Percentiles rank a stretch among this genome's conserved stretches.
phyloP scores from a whole-genome alignment of 78 protist species.

The Dictyostelium brefeldianum region DNA sequence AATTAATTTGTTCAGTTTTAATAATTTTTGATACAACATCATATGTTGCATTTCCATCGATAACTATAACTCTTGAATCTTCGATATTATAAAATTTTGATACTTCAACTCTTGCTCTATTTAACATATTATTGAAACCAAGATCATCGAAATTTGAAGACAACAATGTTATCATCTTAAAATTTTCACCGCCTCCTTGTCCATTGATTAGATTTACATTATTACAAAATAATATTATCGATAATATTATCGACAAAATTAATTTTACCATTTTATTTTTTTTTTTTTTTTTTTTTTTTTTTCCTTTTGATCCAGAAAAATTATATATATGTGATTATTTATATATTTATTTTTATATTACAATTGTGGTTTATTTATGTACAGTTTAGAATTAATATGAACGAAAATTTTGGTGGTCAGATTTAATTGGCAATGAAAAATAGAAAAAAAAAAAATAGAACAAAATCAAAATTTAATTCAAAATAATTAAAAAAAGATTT shows the following conservation, averaged over 20 bases:
- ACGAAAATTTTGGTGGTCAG: no score
- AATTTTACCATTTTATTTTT: background rate
- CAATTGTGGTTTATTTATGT: no score
- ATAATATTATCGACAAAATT: background rate
- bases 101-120: slow-evolving; percentile 4
- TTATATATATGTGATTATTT: no score
- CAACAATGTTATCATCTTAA: background rate
- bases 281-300: background rate
- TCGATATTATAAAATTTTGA: background rate
- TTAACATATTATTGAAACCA: slow-evolving; percentile 44
- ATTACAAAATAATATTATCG: background rate
- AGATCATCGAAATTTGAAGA: slow-evolving; percentile 14
- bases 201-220: background rate
- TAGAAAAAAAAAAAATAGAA: no score
- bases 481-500: no score
- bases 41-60: background rate
- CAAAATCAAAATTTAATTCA: no score
- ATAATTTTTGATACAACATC: no score
- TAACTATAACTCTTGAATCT: background rate
- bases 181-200: background rate
- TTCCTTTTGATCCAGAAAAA: no score
- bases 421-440: no score
- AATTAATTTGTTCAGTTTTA: background rate
- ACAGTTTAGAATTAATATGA: no score
- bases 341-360: no score